phyloP scores from a whole-genome alignment of 2,329 filamentous ascomycete species.

The Phoma sp. region DNA sequence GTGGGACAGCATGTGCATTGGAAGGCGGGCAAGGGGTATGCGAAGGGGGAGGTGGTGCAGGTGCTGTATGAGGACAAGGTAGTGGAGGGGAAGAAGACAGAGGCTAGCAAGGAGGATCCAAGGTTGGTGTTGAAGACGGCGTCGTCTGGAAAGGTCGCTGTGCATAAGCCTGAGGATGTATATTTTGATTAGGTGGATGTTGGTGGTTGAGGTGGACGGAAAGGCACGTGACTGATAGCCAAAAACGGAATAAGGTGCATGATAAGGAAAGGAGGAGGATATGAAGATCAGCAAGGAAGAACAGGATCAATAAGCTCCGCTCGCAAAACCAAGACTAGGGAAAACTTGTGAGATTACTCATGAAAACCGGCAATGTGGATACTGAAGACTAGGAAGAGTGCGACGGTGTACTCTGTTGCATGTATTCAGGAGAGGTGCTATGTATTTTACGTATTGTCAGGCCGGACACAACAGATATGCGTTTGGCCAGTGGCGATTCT shows the following conservation, averaged over 20 bases:
- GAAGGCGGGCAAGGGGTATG: constrained; percentile 48
- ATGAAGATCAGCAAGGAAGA: not conserved
- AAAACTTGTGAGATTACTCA: not conserved
- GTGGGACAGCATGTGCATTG: constrained; percentile 52
- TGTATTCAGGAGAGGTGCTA: too few species aligned
- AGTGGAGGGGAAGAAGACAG: constrained; percentile 51
- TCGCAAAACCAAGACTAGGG: not conserved
- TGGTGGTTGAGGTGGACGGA: not conserved
- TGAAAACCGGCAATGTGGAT: too few species aligned
- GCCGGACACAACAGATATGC: not conserved
- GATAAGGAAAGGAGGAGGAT: not conserved
- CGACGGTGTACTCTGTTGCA: constrained; percentile 1
- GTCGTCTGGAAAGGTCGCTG: constrained; percentile 49
- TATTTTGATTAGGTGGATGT: constrained; percentile 43
- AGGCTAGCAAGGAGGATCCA: constrained; percentile 52
- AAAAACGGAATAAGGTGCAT: not conserved
- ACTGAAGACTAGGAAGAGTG: not conserved
- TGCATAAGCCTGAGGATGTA: constrained; percentile 53
- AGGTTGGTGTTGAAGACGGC: constrained; percentile 50
- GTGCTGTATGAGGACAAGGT: constrained; percentile 49
- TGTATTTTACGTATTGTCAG: too few species aligned
- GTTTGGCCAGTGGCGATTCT: not conserved
- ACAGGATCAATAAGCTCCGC: not conserved
- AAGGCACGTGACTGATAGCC: not conserved
- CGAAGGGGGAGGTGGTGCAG: constrained; percentile 52